Percentiles rank a stretch among this genome's conserved stretches.
These are phyloP conservation scores for Penicillium nucicola DNA, from an alignment of 495 filamentous ascomycete species.

Conservation along the genomic window DNA sequence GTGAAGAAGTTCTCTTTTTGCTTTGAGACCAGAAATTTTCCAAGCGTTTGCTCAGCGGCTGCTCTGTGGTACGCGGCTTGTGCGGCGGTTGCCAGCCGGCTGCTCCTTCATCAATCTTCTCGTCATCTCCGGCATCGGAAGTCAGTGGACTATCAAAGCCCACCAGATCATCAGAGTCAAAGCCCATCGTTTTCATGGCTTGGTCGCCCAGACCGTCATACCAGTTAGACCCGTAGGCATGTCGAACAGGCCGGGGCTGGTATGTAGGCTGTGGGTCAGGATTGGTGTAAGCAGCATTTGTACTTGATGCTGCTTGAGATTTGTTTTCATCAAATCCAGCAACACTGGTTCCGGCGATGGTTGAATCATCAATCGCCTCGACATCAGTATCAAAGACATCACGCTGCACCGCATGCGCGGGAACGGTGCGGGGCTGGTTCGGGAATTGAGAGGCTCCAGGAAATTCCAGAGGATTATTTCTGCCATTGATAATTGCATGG, in stretches of 20 bases:
- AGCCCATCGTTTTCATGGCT: constrained; percentile 35
- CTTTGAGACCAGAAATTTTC: constrained; percentile 43
- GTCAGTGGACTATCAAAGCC: constrained; percentile 33
- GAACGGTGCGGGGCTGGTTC: constrained; percentile 8
- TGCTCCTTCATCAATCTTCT: constrained; percentile 18
- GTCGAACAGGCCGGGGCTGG: constrained; percentile 25
- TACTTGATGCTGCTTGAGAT: constrained; percentile 21
- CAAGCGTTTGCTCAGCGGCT: constrained; percentile 40
- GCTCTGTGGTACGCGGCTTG: constrained; percentile 27
- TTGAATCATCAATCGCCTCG: constrained; percentile 46
- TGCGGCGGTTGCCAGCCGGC: constrained; percentile 26
- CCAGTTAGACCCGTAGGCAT: constrained; percentile 31
- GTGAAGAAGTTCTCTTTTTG: constrained; percentile 24
- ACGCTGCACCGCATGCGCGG: constrained; percentile 20
- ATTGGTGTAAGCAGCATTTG: constrained; percentile 14
- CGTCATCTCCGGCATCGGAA: constrained; percentile 36
- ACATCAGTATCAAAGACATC: constrained; percentile 47
- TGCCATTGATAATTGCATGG: constrained; percentile 13
- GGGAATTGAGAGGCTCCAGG: constrained; percentile 14
- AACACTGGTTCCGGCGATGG: constrained; percentile 41
- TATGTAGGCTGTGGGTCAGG: constrained; percentile 22
- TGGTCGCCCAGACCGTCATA: constrained; percentile 35
- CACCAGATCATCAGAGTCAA: constrained; percentile 34
- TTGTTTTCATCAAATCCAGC: constrained; percentile 34
- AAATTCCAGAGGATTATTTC: constrained; percentile 10